A percentile compares a stretch with the other conserved stretches of the same genome.
These are phyloP conservation scores for Vitis hybrid DNA, from an alignment of 177 flowering plant genomes.

Conservation along the genomic window DNA sequence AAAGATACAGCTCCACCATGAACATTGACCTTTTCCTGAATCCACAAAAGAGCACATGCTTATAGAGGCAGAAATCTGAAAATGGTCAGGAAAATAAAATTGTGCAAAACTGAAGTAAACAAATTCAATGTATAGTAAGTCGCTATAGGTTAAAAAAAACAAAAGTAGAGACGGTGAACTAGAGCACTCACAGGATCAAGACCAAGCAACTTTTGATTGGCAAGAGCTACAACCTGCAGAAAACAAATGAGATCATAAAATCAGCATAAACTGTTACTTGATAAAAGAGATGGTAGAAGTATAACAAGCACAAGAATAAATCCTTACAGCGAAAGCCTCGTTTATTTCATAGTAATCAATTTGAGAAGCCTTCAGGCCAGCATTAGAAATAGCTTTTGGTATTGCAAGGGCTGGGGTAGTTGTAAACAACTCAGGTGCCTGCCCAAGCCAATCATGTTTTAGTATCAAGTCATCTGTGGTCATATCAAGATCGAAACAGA, in stretches of 20 bases:
- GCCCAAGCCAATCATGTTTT: constrained; percentile 18
- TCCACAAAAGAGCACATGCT: background rate
- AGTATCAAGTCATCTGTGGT: background rate
- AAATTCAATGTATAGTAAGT: background rate
- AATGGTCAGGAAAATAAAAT: background rate
- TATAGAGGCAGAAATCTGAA: background rate
- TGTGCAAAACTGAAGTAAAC: background rate
- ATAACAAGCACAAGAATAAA: constrained; percentile 1
- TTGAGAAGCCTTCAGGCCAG: constrained; percentile 82
- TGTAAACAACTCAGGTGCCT: constrained; percentile 93
- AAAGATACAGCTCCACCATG: constrained; percentile 53
- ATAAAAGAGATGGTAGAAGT: background rate
- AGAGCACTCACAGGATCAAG: constrained; percentile 63
- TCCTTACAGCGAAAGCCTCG: constrained; percentile 90
- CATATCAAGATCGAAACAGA: constrained; percentile 6
- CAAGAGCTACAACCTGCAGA: constrained; percentile 89
- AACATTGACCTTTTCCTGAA: constrained; percentile 40
- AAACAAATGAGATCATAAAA: constrained; percentile 7
- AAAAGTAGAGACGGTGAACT: background rate
- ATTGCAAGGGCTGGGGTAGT: constrained; percentile 96
- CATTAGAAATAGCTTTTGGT: constrained; percentile 89
- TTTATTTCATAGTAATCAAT: constrained; percentile 93
- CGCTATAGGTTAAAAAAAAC: no score
- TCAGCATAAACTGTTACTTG: background rate
- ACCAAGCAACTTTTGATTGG: constrained; percentile 78